phyloP scores from a whole-genome alignment of 176 grass and related monocot species.

The Avena sativa region DNA sequence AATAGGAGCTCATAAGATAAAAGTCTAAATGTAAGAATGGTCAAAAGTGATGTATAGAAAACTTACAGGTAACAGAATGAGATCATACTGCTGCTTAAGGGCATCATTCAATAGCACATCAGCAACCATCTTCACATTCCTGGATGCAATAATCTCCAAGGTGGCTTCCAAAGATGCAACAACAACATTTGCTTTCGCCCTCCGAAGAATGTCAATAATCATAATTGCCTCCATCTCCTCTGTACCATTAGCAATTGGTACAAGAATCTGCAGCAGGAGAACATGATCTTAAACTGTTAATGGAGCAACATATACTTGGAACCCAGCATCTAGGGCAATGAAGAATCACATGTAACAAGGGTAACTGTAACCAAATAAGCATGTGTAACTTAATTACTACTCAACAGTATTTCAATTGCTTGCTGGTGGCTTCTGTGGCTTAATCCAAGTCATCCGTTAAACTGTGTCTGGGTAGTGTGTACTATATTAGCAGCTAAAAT shows the following conservation, averaged over 20 bases:
- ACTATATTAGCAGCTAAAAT: background rate
- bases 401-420: background rate
- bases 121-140: constrained; percentile 80
- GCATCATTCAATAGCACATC: constrained; percentile 72
- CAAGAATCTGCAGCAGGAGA: constrained; percentile 59
- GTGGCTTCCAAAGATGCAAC: constrained; percentile 65
- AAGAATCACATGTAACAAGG: constrained; percentile 17
- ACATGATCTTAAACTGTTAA: background rate
- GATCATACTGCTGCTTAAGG: constrained; percentile 67
- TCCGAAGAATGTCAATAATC: constrained; percentile 74
- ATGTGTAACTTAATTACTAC: background rate
- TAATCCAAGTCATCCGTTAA: background rate
- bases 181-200: constrained; percentile 73
- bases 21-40: background rate
- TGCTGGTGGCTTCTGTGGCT: background rate
- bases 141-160: constrained; percentile 71
- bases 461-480: background rate
- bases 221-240: constrained; percentile 86
- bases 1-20: background rate
- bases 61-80: constrained; percentile 74
- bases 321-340: background rate
- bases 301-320: background rate
- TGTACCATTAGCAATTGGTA: constrained; percentile 76
- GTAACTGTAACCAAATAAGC: constrained; percentile 1
- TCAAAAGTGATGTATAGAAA: constrained; percentile 15